phyloP scores from a whole-genome alignment of 345 rosid species.

The Diplotaxis tenuifolia region DNA sequence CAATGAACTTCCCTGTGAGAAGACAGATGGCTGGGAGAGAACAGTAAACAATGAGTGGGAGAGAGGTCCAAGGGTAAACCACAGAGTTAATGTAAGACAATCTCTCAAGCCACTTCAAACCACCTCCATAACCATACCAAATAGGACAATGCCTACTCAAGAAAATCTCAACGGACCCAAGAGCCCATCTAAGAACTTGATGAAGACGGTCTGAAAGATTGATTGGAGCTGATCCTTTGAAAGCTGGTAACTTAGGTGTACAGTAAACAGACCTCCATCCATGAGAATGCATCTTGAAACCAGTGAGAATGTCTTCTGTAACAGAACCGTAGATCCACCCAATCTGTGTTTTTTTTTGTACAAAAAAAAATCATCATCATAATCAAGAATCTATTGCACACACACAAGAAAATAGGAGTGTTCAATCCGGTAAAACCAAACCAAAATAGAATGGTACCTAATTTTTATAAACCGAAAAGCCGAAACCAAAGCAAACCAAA shows the following conservation, averaged over 20 bases:
- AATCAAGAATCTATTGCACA: constrained; percentile 13
- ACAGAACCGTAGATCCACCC: constrained; percentile 99
- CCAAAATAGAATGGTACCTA: no score
- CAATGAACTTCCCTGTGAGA: constrained; percentile 91
- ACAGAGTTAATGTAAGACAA: constrained; percentile 95
- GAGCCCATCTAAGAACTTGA: constrained; percentile 99
- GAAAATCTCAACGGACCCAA: constrained; percentile 97
- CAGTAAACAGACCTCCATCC: constrained; percentile 99
- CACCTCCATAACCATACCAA: constrained; percentile 99
- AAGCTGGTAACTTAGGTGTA: constrained; percentile 81
- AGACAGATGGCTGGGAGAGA: constrained; percentile 95
- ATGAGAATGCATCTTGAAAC: constrained; percentile 99
- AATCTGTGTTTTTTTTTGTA: constrained; percentile 54
- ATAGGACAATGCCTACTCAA: constrained; percentile 96
- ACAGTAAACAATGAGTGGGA: constrained; percentile 90
- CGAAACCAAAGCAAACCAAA: no score
- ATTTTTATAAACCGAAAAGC: no score
- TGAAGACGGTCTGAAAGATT: constrained; percentile 95
- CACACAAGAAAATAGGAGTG: no score
- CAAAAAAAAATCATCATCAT: neutral
- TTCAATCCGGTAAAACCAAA: no score
- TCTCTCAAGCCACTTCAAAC: constrained; percentile 91
- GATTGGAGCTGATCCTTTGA: constrained; percentile 96
- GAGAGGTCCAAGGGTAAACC: constrained; percentile 93
- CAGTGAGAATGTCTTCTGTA: constrained; percentile 93